Evolutionary conservation across 2,329 filamentous ascomycete genomes (phyloP), one percentile per base, ranked within the genome.

Genomic region (Furcasterigmium sp.): DNA sequence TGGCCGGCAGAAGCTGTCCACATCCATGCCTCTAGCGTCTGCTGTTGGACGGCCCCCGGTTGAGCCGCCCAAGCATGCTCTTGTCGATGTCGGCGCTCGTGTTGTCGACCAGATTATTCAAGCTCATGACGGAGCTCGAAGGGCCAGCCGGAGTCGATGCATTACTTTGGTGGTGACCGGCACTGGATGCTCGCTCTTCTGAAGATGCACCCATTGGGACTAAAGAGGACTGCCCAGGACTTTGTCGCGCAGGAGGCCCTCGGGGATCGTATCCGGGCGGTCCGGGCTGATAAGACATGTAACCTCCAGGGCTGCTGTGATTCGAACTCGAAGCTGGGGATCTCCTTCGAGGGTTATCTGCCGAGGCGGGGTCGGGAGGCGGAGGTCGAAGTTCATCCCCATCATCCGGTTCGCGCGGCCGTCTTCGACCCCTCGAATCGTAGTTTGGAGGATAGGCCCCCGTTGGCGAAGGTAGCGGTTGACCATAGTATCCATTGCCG

Each of bases 11-110:
- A 47, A 11, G 23, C 23, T 26, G 23, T 26, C 23, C 23, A 26
- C 11, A 7, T 11, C 23, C 32, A 17, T n/a, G 32, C 18, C n/a
- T 17, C 32, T 35, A 35, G 32, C 32, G 32, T 17, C 17, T 35
- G 32, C 32, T 35, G 11, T 15, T 18, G 15, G 32, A 35, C n/a
- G 41, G 41, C 3, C 41, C 40, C 37, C 69, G 63, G 48, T 76
- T 73, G 41, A 79, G 56, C 29, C 72, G 68, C 30, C 69, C 68
- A 44, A 80, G 63, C 76, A 80, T 80, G 46, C 62, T 69, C 51
- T 68, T 67, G 51, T 80, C 76, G 45, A 79, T 77, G 44, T 78
- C 75, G 30, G 37, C 53, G 43, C 35, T 44, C 46, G 47, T 35
- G 51, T 67, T 68, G 21, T 71, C 73, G 54, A 76, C 69, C 47